These are phyloP conservation scores for Medicago arabica DNA, from an alignment of 306 rosid species.

Conservation along the genomic window DNA sequence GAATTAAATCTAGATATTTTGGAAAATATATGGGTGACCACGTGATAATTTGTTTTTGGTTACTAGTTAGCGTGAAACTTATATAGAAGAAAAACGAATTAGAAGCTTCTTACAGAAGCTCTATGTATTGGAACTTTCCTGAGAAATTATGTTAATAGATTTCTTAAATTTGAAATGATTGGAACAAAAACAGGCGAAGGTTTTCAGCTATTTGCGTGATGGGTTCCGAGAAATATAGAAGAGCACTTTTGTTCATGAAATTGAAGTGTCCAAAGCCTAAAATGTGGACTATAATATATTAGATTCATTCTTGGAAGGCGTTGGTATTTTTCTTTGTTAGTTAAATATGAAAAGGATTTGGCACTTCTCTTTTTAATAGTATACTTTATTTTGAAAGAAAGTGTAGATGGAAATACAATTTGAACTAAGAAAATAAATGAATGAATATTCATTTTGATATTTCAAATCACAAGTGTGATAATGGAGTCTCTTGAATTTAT, in stretches of 20 bases:
- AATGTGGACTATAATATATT: not conserved
- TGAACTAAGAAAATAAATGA: too few relatives aligned
- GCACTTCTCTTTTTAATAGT: too few relatives aligned
- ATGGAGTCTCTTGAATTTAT: too few relatives aligned
- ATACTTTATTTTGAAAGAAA: too few relatives aligned
- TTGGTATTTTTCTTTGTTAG: not conserved
- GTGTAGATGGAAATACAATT: too few relatives aligned
- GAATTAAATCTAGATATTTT: slow-evolving; percentile 6
- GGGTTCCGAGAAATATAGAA: slow-evolving; percentile 22
- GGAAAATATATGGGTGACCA: not conserved
- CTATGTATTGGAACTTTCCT: not conserved
- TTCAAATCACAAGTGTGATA: too few relatives aligned
- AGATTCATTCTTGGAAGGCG: slow-evolving; percentile 4
- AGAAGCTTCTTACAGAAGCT: slow-evolving; percentile 32
- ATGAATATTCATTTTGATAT: too few relatives aligned
- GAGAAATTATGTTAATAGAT: slow-evolving; percentile 15
- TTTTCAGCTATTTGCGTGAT: slow-evolving; percentile 36
- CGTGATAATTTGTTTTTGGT: not conserved
- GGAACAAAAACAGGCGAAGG: not conserved
- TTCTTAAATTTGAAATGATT: slow-evolving; percentile 25
- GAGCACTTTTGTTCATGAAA: not conserved
- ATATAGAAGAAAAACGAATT: slow-evolving; percentile 18
- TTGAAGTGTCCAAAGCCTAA: not conserved
- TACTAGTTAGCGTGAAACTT: too few relatives aligned
- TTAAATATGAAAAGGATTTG: too few relatives aligned